A percentile compares a stretch with the other conserved stretches of the same genome.
Evolutionary conservation across 768 basidiomycete genomes (phyloP).

Genomic region (Rhodotorula taiwanensis): DNA sequence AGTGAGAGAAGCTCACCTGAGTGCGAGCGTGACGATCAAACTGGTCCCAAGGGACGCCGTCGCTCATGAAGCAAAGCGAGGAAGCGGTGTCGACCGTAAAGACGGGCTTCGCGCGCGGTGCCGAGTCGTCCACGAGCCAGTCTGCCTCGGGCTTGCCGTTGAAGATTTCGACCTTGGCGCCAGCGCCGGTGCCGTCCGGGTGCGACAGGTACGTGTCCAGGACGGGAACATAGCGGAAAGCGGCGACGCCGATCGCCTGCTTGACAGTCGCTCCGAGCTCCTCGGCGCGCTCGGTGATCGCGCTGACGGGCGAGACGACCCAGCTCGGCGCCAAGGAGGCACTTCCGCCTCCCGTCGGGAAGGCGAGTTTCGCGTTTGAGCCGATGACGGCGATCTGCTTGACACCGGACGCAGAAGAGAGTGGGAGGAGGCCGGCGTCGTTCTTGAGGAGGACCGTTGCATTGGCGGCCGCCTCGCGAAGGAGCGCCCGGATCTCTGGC

Average conservation of each 20-base stretch:
- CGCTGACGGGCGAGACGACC: slow-evolving; percentile 44
- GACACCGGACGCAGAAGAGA: slow-evolving; percentile 31
- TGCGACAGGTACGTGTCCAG: slow-evolving; percentile 23
- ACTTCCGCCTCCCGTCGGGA: slow-evolving; percentile 45
- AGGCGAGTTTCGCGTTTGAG: slow-evolving; percentile 43
- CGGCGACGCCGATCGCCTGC: slow-evolving; percentile 23
- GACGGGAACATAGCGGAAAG: slow-evolving; percentile 33
- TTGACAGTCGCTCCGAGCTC: slow-evolving; percentile 29
- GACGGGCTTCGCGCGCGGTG: not conserved
- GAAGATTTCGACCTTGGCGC: slow-evolving; percentile 33
- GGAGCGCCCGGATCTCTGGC: slow-evolving; percentile 48
- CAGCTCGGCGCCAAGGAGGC: slow-evolving; percentile 44
- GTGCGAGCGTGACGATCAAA: not conserved
- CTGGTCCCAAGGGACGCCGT: slow-evolving; percentile 19
- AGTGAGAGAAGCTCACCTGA: slow-evolving; percentile 10
- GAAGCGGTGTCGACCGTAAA: slow-evolving; percentile 3
- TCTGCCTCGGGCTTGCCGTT: slow-evolving; percentile 1
- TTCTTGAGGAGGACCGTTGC: slow-evolving; percentile 52
- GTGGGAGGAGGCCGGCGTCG: slow-evolving; percentile 44
- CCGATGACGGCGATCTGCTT: slow-evolving; percentile 41
- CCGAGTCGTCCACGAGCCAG: not conserved
- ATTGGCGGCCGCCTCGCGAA: slow-evolving; percentile 48
- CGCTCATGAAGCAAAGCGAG: slow-evolving; percentile 26
- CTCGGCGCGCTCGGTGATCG: slow-evolving; percentile 41
- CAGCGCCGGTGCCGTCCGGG: not conserved